Conservation (phyloP, 768 basidiomycete species). For the Suillus americanus region DNA sequence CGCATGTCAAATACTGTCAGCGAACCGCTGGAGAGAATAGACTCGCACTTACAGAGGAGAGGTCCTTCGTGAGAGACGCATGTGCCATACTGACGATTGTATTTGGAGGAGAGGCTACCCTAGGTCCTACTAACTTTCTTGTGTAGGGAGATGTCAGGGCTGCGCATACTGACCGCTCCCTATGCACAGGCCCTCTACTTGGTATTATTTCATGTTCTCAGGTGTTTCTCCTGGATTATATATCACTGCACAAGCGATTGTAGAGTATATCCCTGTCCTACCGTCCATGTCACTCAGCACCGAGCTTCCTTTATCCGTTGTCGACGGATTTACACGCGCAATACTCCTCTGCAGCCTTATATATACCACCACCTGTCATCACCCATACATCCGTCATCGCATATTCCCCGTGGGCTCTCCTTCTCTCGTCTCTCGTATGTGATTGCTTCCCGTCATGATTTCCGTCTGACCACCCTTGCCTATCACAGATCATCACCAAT, state of each 20-base stretch:
- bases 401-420: constrained; percentile 73
- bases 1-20: constrained; percentile 41
- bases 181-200: constrained; percentile 54
- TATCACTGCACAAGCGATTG: constrained; percentile 55
- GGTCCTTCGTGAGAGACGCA: constrained; percentile 58
- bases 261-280: constrained; percentile 57
- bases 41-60: constrained; percentile 39
- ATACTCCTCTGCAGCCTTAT: constrained; percentile 77
- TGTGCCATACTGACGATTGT: constrained; percentile 64
- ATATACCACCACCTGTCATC: constrained; percentile 65
- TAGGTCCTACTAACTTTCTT: constrained; percentile 41
- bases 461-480: not conserved
- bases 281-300: constrained; percentile 50
- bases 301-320: constrained; percentile 70
- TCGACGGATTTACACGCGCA: constrained; percentile 81
- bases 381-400: constrained; percentile 51
- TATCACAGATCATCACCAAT: constrained; percentile 63
- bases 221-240: constrained; percentile 67
- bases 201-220: constrained; percentile 71
- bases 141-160: not conserved
- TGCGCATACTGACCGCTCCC: constrained; percentile 1
- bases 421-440: constrained; percentile 71
- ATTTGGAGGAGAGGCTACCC: constrained; percentile 75
- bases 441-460: not conserved
- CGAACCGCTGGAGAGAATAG: constrained; percentile 34